phyloP scores from a whole-genome alignment of 2,329 filamentous ascomycete species.

The Cyphellophora attinorum region DNA sequence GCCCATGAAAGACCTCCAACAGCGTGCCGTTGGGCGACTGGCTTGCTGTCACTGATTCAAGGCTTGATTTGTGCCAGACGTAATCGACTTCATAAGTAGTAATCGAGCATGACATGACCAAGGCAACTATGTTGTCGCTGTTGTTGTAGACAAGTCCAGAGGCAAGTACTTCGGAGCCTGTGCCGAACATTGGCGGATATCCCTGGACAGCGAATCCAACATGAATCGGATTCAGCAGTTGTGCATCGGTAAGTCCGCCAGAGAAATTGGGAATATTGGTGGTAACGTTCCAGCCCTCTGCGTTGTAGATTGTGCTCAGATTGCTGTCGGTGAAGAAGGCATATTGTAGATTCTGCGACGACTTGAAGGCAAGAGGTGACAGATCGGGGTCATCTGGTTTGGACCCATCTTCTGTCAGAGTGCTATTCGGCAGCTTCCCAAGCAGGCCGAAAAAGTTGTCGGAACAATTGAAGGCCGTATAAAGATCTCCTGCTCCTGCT shows the following conservation, averaged over 20 bases:
- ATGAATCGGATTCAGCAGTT: constrained; percentile 15
- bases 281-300: constrained; percentile 6
- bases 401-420: constrained; percentile 4
- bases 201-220: constrained; percentile 13
- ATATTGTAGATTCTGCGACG: constrained; percentile 12
- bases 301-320: constrained; percentile 12
- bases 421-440: constrained; percentile 9
- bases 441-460: constrained; percentile 16
- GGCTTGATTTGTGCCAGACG: constrained; percentile 13
- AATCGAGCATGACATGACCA: constrained; percentile 13
- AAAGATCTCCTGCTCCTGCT: constrained; percentile 4
- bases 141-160: constrained; percentile 6
- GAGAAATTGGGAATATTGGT: constrained; percentile 2
- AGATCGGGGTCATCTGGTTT: constrained; percentile 7
- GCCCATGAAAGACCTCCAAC: constrained; percentile 16
- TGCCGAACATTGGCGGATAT: constrained; percentile 5
- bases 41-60: constrained; percentile 7
- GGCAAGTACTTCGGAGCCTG: constrained; percentile 5
- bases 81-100: constrained; percentile 15
- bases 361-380: constrained; percentile 13
- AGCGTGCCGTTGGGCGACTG: constrained; percentile 14
- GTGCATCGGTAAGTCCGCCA: constrained; percentile 5
- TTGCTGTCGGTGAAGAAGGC: constrained; percentile 12
- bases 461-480: constrained; percentile 16
- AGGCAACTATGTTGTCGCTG: constrained; percentile 10